Base-by-base conservation (phyloP, 495 filamentous ascomycete genomes). In the Penicillium argentinense region DNA sequence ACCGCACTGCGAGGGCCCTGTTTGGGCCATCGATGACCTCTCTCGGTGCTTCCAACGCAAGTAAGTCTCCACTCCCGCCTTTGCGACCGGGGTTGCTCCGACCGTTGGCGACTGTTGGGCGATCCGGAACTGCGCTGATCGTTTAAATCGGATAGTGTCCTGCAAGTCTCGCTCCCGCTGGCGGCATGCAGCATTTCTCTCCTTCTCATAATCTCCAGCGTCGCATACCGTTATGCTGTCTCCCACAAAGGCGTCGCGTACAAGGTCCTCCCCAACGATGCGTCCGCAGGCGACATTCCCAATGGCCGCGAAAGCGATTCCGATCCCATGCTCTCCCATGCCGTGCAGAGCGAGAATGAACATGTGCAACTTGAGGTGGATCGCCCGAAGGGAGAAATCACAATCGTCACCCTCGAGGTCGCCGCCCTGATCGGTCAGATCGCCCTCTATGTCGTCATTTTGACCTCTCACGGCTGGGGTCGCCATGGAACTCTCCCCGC, bases 21-120 rank as follows among this genome's bases (percentile, higher is more conserved):
- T 90, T 57, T 98, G 93, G 93, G 78, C 74, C 56, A 70, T 77
- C 48, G 93, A 98, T 69, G 95, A 98, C 69, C 86, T 98, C 62
- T 86, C 87, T 9, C 71, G 64, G 40, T 97, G 95, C 69, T 91
- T 98, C 62, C 85, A 89, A 60, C 81, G 79, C 73, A 89, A 95
- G 92, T 96, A 46, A 58, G 60, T 63, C n/a, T n/a, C 21, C 9
- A 12, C 36, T 23, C 49, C n/a, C 4, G 12, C 6, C 34, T 22
- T 29, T 9, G 16, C 28, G 12, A 42, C 23, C 27, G 30, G 17
- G 9, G 43, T 26, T 28, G 14, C 4, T 40, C 37, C 25, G 24
- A 39, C 43, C 40, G 41, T 36, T 28, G 14, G 30, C 41, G 40
- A 45, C 36, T 38, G 32, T 36, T 52, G 26, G n/a, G n/a, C n/a